Evolutionary conservation across 306 rosid species (phyloP).

Genomic region (Vachellia collinsii): DNA sequence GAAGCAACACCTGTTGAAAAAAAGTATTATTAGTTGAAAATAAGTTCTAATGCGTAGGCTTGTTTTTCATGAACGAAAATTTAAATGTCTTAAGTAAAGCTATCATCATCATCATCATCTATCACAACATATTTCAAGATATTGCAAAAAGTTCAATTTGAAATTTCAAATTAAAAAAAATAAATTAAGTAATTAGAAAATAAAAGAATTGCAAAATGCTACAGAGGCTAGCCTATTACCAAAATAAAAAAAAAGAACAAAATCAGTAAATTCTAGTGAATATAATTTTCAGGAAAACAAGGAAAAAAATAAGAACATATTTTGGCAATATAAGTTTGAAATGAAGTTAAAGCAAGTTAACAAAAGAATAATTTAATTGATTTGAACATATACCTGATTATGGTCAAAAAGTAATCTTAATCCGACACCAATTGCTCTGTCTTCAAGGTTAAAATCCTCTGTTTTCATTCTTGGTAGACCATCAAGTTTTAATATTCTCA

Average conservation of each 20-base stretch:
- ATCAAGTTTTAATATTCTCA: neutral
- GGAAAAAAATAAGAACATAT: too few species aligned
- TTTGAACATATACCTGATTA: neutral
- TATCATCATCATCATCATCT: neutral
- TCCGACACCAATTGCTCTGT: neutral
- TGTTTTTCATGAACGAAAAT: neutral
- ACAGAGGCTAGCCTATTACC: too few species aligned
- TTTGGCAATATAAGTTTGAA: neutral
- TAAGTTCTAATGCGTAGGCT: neutral
- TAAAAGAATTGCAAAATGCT: too few species aligned
- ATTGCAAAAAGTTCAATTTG: neutral
- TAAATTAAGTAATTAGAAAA: too few species aligned
- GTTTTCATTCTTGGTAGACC: neutral
- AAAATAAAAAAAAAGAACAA: too few species aligned
- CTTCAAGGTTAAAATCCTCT: neutral
- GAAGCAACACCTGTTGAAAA: neutral
- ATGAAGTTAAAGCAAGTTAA: too few species aligned
- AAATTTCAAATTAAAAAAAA: neutral
- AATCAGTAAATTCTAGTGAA: too few species aligned
- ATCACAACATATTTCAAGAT: neutral
- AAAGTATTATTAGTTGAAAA: neutral
- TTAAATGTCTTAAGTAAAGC: neutral
- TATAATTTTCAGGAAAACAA: too few species aligned
- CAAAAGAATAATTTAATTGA: too few species aligned
- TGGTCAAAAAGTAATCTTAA: too few species aligned